Evolutionary conservation across 1,284 basidiomycete genomes (phyloP).

Genomic region (Apiotrichum montevideense): DNA sequence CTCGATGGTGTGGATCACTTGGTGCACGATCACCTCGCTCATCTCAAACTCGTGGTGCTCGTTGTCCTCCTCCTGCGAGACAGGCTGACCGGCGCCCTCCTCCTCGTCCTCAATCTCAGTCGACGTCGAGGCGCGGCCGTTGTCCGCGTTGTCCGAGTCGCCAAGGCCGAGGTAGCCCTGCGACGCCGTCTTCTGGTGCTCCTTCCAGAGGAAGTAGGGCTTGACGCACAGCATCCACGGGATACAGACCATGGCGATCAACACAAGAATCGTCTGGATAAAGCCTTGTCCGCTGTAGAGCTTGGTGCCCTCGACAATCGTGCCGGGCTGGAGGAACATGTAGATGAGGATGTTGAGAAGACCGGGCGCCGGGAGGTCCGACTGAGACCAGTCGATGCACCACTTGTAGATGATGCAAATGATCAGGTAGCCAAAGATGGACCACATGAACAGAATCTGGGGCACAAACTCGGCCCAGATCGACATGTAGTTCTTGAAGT

Average conservation of each 20-base stretch:
- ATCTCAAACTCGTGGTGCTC: conserved; percentile 61
- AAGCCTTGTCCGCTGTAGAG: conserved; percentile 84
- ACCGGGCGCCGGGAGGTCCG: conserved; percentile 70
- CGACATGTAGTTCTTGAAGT: conserved; percentile 77
- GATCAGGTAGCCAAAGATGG: conserved; percentile 94
- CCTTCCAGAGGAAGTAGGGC: conserved; percentile 90
- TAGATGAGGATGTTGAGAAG: conserved; percentile 91
- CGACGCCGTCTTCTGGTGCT: conserved; percentile 74
- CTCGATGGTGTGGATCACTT: conserved; percentile 97
- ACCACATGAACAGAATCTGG: conserved; percentile 94
- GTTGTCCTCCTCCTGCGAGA: conserved; percentile 56
- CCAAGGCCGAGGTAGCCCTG: conserved; percentile 72
- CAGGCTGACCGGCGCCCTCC: conserved; percentile 70
- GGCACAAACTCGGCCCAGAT: conserved; percentile 94
- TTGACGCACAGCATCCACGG: conserved; percentile 92
- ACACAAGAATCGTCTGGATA: conserved; percentile 73
- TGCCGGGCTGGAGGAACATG: conserved; percentile 87
- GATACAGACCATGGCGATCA: conserved; percentile 80
- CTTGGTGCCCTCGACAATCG: conserved; percentile 61
- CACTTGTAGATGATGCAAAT: conserved; percentile 97
- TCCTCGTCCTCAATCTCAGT: conserved; percentile 66
- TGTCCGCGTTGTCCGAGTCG: conserved; percentile 43
- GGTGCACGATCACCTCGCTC: conserved; percentile 91
- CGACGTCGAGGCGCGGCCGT: conserved; percentile 24
- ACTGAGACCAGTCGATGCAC: conserved; percentile 81